Base-by-base conservation (phyloP, 257 asterid genomes). In the Primulina eburnea region DNA sequence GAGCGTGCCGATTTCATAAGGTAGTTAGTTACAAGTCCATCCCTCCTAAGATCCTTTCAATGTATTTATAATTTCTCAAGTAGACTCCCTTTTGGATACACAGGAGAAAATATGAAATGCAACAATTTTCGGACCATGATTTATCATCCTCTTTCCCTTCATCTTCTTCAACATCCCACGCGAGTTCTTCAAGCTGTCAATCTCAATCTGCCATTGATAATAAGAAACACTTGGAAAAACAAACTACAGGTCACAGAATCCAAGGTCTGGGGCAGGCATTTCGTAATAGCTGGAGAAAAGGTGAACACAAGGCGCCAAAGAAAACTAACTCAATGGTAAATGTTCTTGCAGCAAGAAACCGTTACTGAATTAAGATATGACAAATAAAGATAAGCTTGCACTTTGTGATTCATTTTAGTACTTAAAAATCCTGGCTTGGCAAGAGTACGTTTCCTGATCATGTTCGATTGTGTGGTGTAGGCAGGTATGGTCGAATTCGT, bases 401-500 rank as follows among this genome's bases (percentile, higher is more conserved):
- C 7, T 14, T 50, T 14, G 20, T 16, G 20, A 30, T 52, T 62
- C 60, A 14, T 11, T n/a, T 57, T 60, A 21, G 18, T 37, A 8
- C 9, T 33, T 50, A 9, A 21, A 28, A 28, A 4, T 34, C 66
- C 57, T 17, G 66, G 40, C 24, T 60, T 11, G 11, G 16, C 35
- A 14, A 69, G 29, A 62, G 38, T 64, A 62, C 37, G 17, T 30
- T 59, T 52, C 71, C 82, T 74, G 74, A 71, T 64, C 18, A 18
- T 32, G 35, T 72, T 52, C 29, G n/a, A 0, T 69, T 40, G 69
- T 66, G 75, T 80, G 73, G 63, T 81, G 77, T 84, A 93, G 98
- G 96, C 97, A 86, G 98, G 98, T 76, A 93, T 93, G 98, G 85
- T 93, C 17, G 98, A 93, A 82, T 93, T 93, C 56, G 89, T 93